Base-by-base conservation (phyloP, 106 monocot genomes). In the Dendrobium chrysotoxum region DNA sequence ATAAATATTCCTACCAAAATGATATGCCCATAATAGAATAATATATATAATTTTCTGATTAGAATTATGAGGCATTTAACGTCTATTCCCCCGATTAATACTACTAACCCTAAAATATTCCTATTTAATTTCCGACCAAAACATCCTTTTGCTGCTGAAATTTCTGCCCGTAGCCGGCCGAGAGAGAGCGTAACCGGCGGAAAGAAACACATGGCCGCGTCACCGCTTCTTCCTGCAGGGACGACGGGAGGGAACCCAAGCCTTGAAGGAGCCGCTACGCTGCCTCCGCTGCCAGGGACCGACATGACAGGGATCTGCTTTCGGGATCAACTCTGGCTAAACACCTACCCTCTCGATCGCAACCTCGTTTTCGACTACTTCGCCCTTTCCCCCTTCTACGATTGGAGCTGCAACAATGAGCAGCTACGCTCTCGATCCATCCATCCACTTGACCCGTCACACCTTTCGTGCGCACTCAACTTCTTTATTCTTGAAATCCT, bases 291-390 rank as follows among this genome's bases (percentile, higher is more conserved):
- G 18, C 95, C 99, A n/a, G 99, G 99, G 38, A 95, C 99, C 80
- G 99, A 99, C 88, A 95, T 99, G 95, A 99, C 95, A 10, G 91
- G 99, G 75, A 99, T 95, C 58, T 93, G 95, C 86, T 99, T 99
- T 88, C 86, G 91, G 23, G 99, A 99, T 79, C 99, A 93, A 81
- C 88, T 95, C 31, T 99, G 99, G 99, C 91, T 99, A 47, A 91
- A 91, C 87, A 86, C 88, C 50, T 95, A 87, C 88, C 99, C 95
- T 4, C 95, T 99, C 31, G 99, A 99, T 38, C 91, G 95, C 58
- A 93, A 90, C 82, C 80, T 93, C 54, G 93, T 99, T 65, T 99
- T 99, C 87, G 99, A 99, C 81, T 99, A 99, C 87, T 99, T 99
- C 84, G 93, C 93, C 28, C 88, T 99, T 40, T 95, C 99, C 47